phyloP scores from a whole-genome alignment of 179 eudicot genomes.

The Beta corolliflora region DNA sequence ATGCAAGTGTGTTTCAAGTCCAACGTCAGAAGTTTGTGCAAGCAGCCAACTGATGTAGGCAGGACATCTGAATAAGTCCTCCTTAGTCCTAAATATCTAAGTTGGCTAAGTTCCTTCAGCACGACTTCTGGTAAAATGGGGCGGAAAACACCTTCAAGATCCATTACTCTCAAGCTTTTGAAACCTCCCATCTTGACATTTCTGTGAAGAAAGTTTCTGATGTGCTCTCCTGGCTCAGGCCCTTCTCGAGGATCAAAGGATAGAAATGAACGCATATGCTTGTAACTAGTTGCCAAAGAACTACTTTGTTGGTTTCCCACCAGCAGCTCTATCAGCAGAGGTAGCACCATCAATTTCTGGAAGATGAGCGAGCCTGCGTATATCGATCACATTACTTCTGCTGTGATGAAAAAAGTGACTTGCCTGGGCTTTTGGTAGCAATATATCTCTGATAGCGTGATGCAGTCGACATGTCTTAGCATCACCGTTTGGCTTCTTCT shows the following conservation, averaged over 20 bases:
- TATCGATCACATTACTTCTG: neutral
- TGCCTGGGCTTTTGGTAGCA: slow-evolving; percentile 12
- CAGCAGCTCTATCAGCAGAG: neutral
- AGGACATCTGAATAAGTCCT: slow-evolving; percentile 41
- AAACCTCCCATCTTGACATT: slow-evolving; percentile 16
- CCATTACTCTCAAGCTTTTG: slow-evolving; percentile 41
- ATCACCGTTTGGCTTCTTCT: slow-evolving; percentile 13
- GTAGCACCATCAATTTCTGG: neutral
- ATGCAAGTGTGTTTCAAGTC: slow-evolving; percentile 44
- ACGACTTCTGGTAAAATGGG: slow-evolving; percentile 40
- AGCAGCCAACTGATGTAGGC: slow-evolving; percentile 40
- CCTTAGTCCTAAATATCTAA: slow-evolving; percentile 45
- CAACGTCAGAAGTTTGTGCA: slow-evolving; percentile 38
- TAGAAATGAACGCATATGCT: slow-evolving; percentile 2
- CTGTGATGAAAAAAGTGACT: neutral
- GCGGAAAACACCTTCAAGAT: slow-evolving; percentile 45
- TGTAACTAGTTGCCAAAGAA: neutral
- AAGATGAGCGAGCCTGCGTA: slow-evolving; percentile 13
- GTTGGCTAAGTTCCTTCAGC: slow-evolving; percentile 35
- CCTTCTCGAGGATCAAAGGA: slow-evolving; percentile 25
- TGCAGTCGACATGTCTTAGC: slow-evolving; percentile 8
- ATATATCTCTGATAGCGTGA: neutral
- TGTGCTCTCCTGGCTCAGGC: slow-evolving; percentile 9
- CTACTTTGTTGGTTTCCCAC: neutral
- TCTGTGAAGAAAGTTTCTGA: slow-evolving; percentile 12